These are phyloP conservation scores for Aspergillus ustus DNA, from an alignment of 2,329 filamentous ascomycete genomes.

Conservation along the genomic window DNA sequence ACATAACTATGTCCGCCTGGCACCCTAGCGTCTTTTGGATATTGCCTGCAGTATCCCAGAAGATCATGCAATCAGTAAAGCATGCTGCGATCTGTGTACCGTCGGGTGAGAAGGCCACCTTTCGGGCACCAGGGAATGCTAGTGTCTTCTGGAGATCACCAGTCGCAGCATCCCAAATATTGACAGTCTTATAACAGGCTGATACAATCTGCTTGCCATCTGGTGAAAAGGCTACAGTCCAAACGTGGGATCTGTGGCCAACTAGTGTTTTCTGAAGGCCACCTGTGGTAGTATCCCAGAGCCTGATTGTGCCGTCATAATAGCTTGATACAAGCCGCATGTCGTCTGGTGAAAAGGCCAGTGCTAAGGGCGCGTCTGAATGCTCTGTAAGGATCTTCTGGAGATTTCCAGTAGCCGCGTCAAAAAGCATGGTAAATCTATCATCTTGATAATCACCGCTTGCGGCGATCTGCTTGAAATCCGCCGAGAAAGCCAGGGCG, in stretches of 20 bases:
- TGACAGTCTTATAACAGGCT: no score
- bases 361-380: slow-evolving; percentile 7
- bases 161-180: no score
- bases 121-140: no score
- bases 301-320: slow-evolving; percentile 19
- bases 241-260: no score
- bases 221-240: no score
- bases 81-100: not conserved
- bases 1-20: not conserved
- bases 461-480: slow-evolving; percentile 27
- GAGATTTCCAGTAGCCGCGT: slow-evolving; percentile 15
- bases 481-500: slow-evolving; percentile 32
- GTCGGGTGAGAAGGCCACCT: not conserved
- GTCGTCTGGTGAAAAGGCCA: slow-evolving; percentile 30
- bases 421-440: slow-evolving; percentile 18
- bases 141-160: no score
- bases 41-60: not conserved
- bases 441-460: slow-evolving; percentile 15
- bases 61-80: not conserved
- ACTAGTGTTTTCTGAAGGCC: not conserved
- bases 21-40: not conserved
- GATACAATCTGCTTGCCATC: no score
- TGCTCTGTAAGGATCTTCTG: slow-evolving; percentile 22
- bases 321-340: slow-evolving; percentile 26
- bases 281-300: slow-evolving; percentile 16